Evolutionary conservation across 352 stramenopile species (phyloP).

Genomic region (Phytophthora palmivora): DNA sequence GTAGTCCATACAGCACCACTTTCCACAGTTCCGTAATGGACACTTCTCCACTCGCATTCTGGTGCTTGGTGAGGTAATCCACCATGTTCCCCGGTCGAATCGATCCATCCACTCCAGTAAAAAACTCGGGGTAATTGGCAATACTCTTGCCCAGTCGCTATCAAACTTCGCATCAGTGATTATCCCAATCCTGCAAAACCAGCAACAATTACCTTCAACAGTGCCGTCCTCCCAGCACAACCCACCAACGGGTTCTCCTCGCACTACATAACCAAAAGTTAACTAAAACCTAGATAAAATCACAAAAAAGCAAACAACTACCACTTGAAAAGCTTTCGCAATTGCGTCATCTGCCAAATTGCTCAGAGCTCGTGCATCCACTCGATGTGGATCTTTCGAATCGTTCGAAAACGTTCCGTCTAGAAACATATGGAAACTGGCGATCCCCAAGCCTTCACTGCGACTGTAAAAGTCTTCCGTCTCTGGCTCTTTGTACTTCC

Average conservation of each 20-base stretch:
- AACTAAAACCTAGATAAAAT: slow-evolving; percentile 1
- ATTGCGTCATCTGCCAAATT: slow-evolving; percentile 69
- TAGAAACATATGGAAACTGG: slow-evolving; percentile 88
- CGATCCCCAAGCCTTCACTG: slow-evolving; percentile 83
- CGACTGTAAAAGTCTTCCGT: slow-evolving; percentile 74
- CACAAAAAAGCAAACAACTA: slow-evolving; percentile 15
- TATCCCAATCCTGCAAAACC: background rate
- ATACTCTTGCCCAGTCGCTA: slow-evolving; percentile 75
- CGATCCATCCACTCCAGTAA: slow-evolving; percentile 50
- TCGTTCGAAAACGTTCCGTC: slow-evolving; percentile 76
- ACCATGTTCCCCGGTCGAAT: slow-evolving; percentile 81
- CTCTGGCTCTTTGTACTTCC: slow-evolving; percentile 74
- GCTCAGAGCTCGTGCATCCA: slow-evolving; percentile 68
- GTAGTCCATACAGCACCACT: slow-evolving; percentile 79
- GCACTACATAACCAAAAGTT: slow-evolving; percentile 33
- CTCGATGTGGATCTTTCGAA: slow-evolving; percentile 47
- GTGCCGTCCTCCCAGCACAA: slow-evolving; percentile 68
- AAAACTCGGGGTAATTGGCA: slow-evolving; percentile 79
- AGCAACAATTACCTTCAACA: slow-evolving; percentile 62
- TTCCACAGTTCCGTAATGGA: slow-evolving; percentile 80
- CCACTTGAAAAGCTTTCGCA: slow-evolving; percentile 83
- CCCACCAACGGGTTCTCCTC: slow-evolving; percentile 79
- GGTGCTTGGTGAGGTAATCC: slow-evolving; percentile 73
- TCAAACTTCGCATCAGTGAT: background rate
- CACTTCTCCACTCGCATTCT: slow-evolving; percentile 60